Conservation (phyloP, 176 grass and related monocot genomes). For the Phoenix roebelenii region DNA sequence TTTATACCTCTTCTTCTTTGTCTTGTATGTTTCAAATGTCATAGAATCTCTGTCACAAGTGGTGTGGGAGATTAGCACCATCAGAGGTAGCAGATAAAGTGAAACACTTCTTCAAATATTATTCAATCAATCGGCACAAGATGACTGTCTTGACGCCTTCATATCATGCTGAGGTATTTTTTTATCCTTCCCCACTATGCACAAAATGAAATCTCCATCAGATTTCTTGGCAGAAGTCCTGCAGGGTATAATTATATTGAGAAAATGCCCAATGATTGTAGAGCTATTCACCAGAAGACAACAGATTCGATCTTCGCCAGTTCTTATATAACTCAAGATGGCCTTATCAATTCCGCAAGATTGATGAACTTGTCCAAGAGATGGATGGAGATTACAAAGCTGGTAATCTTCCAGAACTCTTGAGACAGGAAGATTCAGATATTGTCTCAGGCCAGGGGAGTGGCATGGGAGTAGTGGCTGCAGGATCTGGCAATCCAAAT, state of each 20-base stretch:
- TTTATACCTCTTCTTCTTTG: not conserved
- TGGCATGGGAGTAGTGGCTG: constrained; percentile 68
- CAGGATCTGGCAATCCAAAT: constrained; percentile 57
- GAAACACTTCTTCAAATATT: constrained; percentile 95
- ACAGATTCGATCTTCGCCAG: constrained; percentile 87
- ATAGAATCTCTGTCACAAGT: constrained; percentile 83
- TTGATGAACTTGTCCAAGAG: constrained; percentile 67
- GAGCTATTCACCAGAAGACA: constrained; percentile 99
- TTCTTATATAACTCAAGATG: constrained; percentile 89
- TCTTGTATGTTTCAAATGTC: constrained; percentile 1
- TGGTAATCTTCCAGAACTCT: constrained; percentile 16
- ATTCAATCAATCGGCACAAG: constrained; percentile 93
- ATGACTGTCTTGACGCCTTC: constrained; percentile 97
- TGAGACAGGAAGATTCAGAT: constrained; percentile 3
- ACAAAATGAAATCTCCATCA: not conserved
- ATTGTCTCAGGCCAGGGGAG: constrained; percentile 27
- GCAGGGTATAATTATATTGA: not conserved
- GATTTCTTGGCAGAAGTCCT: not conserved
- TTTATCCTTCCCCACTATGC: constrained; percentile 2
- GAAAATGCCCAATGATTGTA: constrained; percentile 11
- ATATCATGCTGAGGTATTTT: constrained; percentile 80
- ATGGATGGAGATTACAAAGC: constrained; percentile 40
- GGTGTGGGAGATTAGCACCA: constrained; percentile 71
- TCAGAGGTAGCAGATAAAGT: constrained; percentile 94
- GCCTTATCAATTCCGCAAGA: constrained; percentile 84